Base-by-base conservation (phyloP, 2,329 filamentous ascomycete species). In the Aspergillus costaricaensis region DNA sequence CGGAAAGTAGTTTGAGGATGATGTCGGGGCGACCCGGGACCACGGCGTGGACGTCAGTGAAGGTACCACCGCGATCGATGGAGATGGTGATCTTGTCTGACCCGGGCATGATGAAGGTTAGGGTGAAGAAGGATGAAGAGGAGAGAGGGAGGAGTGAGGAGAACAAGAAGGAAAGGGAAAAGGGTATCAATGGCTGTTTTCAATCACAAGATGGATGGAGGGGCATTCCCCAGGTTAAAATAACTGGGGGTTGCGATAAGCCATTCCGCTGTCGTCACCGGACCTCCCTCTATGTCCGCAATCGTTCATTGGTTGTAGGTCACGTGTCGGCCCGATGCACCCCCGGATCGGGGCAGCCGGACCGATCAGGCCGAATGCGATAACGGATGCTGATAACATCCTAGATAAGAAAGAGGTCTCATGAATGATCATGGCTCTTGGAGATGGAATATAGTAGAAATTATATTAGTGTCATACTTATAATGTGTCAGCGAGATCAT, bases 61-160 rank as follows among this genome's bases (percentile, higher is more conserved):
- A 78, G 5, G 76, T 78, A 17, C 76, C 76, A 27, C 76, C 76
- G n/a, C 76, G 69, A 57, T 78, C 76, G 41, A 75, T 75, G 19
- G 72, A 75, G 55, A 75, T 75, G 5, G 73, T 75, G 30, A 75
- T 68, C 63, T 74, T 75, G 58, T 65, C 30, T 41, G 30, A 52
- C 43, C 41, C 52, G 38, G 19, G n/a, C 53, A 57, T 60, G 21
- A 51, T 54, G 57, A 19, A 17, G 32, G 23, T 30, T 15, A 52
- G 32, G 38, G 25, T 36, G 23, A 41, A 27, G 12, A 44, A 41
- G 39, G 55, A 53, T 30, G 17, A 6, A 43, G 25, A 23, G 19
- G 17, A 32, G n/a, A 32, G 38, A 56, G 53, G 23, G 32, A 43
- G 21, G 14, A 23, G 5, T 10, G 5, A 51, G 15, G 5, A 23